These are phyloP conservation scores for Pterocarpus macrocarpus DNA, from an alignment of 306 rosid species.

Conservation along the genomic window DNA sequence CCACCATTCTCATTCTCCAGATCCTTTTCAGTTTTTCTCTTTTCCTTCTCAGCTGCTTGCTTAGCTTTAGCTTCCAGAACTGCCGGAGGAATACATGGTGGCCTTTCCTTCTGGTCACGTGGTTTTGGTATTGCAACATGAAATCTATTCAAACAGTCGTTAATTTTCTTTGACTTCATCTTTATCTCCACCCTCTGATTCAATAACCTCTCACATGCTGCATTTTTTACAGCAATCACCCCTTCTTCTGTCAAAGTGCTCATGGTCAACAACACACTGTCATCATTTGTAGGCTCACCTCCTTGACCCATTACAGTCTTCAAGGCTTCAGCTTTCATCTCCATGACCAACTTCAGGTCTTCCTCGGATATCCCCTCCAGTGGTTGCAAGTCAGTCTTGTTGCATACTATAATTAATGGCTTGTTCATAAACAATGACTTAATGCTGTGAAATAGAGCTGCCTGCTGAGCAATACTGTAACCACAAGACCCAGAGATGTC, in stretches of 20 bases:
- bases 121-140: slow-evolving; percentile 85
- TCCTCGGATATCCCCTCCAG: slow-evolving; percentile 79
- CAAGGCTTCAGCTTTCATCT: slow-evolving; percentile 86
- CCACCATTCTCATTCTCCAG: slow-evolving; percentile 93
- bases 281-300: slow-evolving; percentile 70
- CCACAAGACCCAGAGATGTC: slow-evolving; percentile 95
- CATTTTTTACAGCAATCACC: slow-evolving; percentile 83
- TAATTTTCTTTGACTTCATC: slow-evolving; percentile 85
- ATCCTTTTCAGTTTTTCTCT: slow-evolving; percentile 76
- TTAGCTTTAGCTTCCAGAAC: slow-evolving; percentile 77
- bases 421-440: slow-evolving; percentile 68
- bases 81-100: slow-evolving; percentile 74
- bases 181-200: slow-evolving; percentile 84
- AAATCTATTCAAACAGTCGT: slow-evolving; percentile 80
- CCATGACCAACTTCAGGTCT: slow-evolving; percentile 77
- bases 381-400: slow-evolving; percentile 89
- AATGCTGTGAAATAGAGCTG: slow-evolving; percentile 84
- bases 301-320: slow-evolving; percentile 84
- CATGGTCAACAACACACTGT: slow-evolving; percentile 77
- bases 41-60: slow-evolving; percentile 68
- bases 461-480: slow-evolving; percentile 86
- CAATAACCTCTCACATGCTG: slow-evolving; percentile 84
- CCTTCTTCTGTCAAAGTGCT: slow-evolving; percentile 90
- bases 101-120: slow-evolving; percentile 86
- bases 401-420: slow-evolving; percentile 63